Evolutionary conservation across 2,329 filamentous ascomycete genomes (phyloP).

Genomic region (Pyrenophora tritici-repentis): DNA sequence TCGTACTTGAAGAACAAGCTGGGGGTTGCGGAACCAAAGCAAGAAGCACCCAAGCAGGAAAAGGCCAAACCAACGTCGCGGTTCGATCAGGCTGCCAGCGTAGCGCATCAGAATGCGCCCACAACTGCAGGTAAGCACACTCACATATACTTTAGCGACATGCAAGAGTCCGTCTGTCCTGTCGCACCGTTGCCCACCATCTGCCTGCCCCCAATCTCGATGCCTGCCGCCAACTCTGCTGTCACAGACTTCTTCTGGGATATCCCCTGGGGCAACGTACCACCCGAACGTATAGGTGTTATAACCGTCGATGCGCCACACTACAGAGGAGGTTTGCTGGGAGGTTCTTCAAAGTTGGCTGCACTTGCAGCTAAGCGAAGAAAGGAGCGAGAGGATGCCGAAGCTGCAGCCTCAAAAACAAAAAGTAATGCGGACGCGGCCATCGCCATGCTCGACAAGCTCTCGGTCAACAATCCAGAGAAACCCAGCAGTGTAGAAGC

Average conservation of each 20-base stretch:
- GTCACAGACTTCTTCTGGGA: slow-evolving; percentile 72
- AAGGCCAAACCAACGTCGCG: slow-evolving; percentile 39
- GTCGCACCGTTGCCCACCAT: slow-evolving; percentile 19
- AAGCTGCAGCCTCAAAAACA: slow-evolving; percentile 25
- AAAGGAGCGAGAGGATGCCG: slow-evolving; percentile 74
- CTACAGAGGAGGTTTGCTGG: slow-evolving; percentile 72
- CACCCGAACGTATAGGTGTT: slow-evolving; percentile 64
- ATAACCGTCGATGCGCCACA: slow-evolving; percentile 65
- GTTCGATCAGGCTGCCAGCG: slow-evolving; percentile 54
- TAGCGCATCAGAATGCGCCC: slow-evolving; percentile 46
- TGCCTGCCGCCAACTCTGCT: slow-evolving; percentile 21
- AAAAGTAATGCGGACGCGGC: slow-evolving; percentile 39
- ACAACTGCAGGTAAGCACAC: slow-evolving; percentile 54
- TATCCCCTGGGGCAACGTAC: slow-evolving; percentile 81
- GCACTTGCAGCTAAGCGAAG: slow-evolving; percentile 84
- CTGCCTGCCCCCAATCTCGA: slow-evolving; percentile 35
- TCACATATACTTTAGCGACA: slow-evolving; percentile 18
- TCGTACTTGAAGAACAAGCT: slow-evolving; percentile 72
- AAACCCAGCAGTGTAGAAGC: neutral
- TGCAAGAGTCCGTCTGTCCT: slow-evolving; percentile 14
- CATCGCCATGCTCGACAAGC: slow-evolving; percentile 52
- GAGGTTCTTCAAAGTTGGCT: slow-evolving; percentile 85
- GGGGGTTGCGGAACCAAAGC: slow-evolving; percentile 27
- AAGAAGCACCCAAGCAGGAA: slow-evolving; percentile 43
- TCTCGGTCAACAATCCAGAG: slow-evolving; percentile 41